A percentile compares a stretch with the other conserved stretches of the same genome.
phyloP scores from a whole-genome alignment of 805 yeast genomes.

The Zygotorulaspora danielsina region DNA sequence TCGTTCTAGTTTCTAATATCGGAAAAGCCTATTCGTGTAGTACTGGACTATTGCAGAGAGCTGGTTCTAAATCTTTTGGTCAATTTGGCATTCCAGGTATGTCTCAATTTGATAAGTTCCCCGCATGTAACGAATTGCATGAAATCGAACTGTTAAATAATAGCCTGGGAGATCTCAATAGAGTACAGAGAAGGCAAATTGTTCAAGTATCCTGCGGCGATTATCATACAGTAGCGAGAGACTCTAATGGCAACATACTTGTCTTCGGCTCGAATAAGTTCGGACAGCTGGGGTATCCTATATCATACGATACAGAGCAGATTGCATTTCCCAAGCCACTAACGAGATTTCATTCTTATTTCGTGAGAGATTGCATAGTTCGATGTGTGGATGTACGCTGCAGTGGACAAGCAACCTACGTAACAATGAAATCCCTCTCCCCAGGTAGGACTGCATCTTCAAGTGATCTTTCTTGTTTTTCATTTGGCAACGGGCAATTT shows the following conservation, averaged over 20 bases:
- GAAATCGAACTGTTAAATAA: constrained; percentile 40
- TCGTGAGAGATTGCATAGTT: constrained; percentile 42
- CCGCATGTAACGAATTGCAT: constrained; percentile 44
- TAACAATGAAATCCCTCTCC: constrained; percentile 33
- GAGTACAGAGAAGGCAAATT: constrained; percentile 42
- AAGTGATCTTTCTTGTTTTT: constrained; percentile 40
- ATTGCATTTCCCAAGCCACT: constrained; percentile 65
- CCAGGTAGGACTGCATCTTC: constrained; percentile 23
- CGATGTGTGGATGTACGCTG: constrained; percentile 57
- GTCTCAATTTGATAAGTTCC: constrained; percentile 60
- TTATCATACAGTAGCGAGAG: constrained; percentile 68
- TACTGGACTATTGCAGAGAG: constrained; percentile 35
- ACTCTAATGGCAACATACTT: constrained; percentile 63
- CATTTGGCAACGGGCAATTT: constrained; percentile 79
- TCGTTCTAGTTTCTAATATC: constrained; percentile 54
- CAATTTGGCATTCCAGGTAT: constrained; percentile 78
- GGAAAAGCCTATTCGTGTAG: constrained; percentile 63
- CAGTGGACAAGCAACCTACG: constrained; percentile 61
- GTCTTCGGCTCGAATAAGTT: constrained; percentile 79
- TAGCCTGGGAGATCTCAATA: constrained; percentile 14
- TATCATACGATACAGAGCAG: constrained; percentile 59
- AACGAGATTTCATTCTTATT: constrained; percentile 38
- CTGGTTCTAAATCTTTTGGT: constrained; percentile 52
- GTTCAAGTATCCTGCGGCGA: constrained; percentile 66
- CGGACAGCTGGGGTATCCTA: constrained; percentile 81